These are phyloP conservation scores for Exophiala dermatitidis DNA, from an alignment of 2,329 filamentous ascomycete species.

Conservation along the genomic window DNA sequence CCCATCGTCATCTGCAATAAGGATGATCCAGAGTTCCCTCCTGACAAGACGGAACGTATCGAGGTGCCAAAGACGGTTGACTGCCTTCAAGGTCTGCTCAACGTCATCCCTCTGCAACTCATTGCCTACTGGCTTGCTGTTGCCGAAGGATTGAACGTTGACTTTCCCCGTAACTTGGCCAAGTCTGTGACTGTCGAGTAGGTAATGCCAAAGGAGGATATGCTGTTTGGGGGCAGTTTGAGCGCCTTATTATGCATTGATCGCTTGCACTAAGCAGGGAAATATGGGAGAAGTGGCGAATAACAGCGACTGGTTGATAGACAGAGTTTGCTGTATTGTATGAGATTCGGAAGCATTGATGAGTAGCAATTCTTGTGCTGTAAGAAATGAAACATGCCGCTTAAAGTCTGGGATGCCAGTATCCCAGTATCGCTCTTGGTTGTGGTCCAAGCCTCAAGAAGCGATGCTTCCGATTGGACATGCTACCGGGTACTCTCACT, in stretches of 20 bases:
- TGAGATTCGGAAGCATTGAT: neutral
- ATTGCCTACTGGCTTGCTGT: conserved; percentile 99
- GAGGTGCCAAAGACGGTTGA: conserved; percentile 96
- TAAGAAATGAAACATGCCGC: too few species aligned
- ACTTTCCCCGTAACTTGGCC: conserved; percentile 96
- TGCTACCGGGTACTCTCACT: too few species aligned
- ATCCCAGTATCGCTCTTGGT: too few species aligned
- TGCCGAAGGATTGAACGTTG: conserved; percentile 89
- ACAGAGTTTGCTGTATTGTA: neutral
- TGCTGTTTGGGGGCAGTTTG: neutral
- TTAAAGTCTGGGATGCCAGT: too few species aligned
- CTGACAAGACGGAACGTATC: conserved; percentile 88
- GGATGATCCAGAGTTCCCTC: conserved; percentile 77
- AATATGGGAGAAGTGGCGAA: neutral
- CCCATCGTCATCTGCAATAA: conserved; percentile 98
- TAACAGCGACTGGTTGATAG: neutral
- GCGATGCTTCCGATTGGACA: too few species aligned
- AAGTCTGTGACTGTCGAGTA: conserved; percentile 98
- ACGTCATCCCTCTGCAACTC: conserved; percentile 93
- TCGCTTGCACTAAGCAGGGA: neutral
- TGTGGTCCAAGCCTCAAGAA: too few species aligned
- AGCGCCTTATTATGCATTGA: neutral
- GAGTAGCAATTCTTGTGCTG: neutral
- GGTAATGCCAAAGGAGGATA: neutral
- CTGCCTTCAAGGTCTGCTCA: conserved; percentile 89